Base-by-base conservation (phyloP, 2,329 filamentous ascomycete genomes). In the Metarhizium album region DNA sequence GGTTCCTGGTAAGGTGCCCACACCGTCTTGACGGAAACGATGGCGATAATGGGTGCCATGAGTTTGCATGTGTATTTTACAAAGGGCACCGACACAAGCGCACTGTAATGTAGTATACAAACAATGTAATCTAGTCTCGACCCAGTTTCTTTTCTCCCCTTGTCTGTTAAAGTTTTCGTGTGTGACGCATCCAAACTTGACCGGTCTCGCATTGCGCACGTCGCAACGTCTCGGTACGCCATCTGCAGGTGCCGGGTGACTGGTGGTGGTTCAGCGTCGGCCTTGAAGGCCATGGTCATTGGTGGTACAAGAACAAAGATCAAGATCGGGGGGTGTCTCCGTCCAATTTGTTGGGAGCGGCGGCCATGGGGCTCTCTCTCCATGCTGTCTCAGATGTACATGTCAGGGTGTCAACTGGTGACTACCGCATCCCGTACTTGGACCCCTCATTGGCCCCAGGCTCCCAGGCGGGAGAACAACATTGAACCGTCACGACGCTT, bases 101-200 rank as follows among this genome's bases (percentile, higher is more conserved):
- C 45, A 48, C 22, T 46, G 40, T 52, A 46, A 20, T 43, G 45
- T 51, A 51, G 45, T 51, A 51, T 47, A 51, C 37, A 46, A 47
- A 18, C 33, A 46, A 47, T 33, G 42, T 50, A 51, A 51, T 51
- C 29, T 46, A 51, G 45, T 40, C n/a, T 42, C 29, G 20, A 42
- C 8, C 37, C 16, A 48, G 20, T 16, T 5, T 11, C 11, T 47
- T 31, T n/a, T 37, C 13, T 4, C 27, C n/a, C n/a, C n/a, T n/a
- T n/a, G n/a, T 13, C 7, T 13, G 11, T 8, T 8, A 2, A 4
- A 27, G 14, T 27, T 18, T 42, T 22, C 5, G 3, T 22, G 38
- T 42, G 18, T 29, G 22, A 45, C 16, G 27, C 3, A 6, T 5
- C 16, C 27, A 16, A 16, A 11, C 16, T 35, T 14, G 31, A 5